Evolutionary conservation across 768 basidiomycete genomes (phyloP).

Genomic region (Coprinopsis cinerea): DNA sequence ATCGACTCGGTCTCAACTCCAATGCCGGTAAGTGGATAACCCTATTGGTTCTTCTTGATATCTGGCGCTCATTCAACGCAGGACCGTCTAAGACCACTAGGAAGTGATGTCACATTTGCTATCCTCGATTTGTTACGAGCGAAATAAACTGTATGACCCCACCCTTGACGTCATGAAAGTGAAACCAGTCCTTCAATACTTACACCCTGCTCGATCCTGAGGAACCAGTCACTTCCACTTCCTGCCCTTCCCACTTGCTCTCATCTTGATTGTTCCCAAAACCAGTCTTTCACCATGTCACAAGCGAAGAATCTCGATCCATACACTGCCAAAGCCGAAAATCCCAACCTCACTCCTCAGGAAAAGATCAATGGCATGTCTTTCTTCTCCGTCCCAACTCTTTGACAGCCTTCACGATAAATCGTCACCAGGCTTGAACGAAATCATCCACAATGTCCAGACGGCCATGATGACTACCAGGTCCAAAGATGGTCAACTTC

Average conservation of each 20-base stretch:
- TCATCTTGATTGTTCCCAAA: no score
- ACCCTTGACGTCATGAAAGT: neutral
- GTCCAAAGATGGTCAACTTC: constrained; percentile 57
- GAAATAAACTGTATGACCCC: no score
- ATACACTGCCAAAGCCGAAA: constrained; percentile 62
- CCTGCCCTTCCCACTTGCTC: constrained; percentile 5
- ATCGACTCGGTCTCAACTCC: neutral
- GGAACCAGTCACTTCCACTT: neutral
- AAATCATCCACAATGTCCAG: constrained; percentile 55
- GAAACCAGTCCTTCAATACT: constrained; percentile 9
- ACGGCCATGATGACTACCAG: constrained; percentile 79
- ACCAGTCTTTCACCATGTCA: constrained; percentile 1
- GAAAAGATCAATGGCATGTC: constrained; percentile 61
- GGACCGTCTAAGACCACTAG: neutral
- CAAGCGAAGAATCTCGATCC: constrained; percentile 50
- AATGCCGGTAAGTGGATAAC: neutral
- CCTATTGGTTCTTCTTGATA: neutral
- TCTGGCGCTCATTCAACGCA: neutral
- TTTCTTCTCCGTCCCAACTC: neutral
- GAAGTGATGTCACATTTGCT: neutral
- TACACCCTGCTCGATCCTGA: constrained; percentile 13
- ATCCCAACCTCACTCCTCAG: constrained; percentile 46
- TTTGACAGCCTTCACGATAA: neutral
- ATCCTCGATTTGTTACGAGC: neutral
- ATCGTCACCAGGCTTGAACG: constrained; percentile 47